Percentiles rank a stretch among this genome's conserved stretches.
Conservation (phyloP, 768 basidiomycete genomes). For the Chalciporus sphaerocephalus region DNA sequence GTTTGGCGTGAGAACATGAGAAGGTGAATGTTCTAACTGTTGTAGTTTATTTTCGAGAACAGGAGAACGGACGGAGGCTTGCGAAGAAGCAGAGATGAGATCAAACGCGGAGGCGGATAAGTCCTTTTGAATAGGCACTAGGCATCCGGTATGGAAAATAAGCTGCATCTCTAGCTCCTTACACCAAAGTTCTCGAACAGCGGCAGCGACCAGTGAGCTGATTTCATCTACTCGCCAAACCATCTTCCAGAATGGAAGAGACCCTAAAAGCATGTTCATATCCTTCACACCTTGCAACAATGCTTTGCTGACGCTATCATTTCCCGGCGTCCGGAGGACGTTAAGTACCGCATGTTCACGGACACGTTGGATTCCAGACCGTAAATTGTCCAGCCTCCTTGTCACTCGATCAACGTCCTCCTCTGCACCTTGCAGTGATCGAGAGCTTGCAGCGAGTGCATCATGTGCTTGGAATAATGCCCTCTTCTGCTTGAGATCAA, state of each 20-base stretch:
- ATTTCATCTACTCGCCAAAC: constrained; percentile 41
- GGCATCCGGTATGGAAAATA: constrained; percentile 57
- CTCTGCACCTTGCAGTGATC: constrained; percentile 28
- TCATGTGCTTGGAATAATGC: constrained; percentile 38
- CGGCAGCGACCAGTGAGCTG: constrained; percentile 29
- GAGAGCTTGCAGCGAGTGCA: constrained; percentile 37
- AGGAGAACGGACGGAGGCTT: constrained; percentile 40
- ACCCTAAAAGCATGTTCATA: constrained; percentile 30
- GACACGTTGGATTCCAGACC: constrained; percentile 37
- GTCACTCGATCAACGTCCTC: constrained; percentile 35
- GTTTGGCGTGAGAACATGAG: constrained; percentile 40
- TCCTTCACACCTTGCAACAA: constrained; percentile 27
- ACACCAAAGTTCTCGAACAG: constrained; percentile 36
- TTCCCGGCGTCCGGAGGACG: constrained; percentile 34
- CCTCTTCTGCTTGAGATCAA: constrained; percentile 34
- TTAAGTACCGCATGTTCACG: constrained; percentile 34
- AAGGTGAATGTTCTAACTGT: constrained; percentile 47
- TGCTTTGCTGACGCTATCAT: constrained; percentile 23
- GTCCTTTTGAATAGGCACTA: constrained; percentile 44
- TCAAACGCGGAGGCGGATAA: constrained; percentile 39
- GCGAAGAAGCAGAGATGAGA: constrained; percentile 35
- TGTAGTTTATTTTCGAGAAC: constrained; percentile 56
- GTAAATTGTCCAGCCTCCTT: constrained; percentile 35
- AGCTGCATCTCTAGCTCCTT: constrained; percentile 57
- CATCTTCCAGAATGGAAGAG: constrained; percentile 37